Evolutionary conservation across 495 filamentous ascomycete species (phyloP).

Genomic region (Sporormia fimetaria): DNA sequence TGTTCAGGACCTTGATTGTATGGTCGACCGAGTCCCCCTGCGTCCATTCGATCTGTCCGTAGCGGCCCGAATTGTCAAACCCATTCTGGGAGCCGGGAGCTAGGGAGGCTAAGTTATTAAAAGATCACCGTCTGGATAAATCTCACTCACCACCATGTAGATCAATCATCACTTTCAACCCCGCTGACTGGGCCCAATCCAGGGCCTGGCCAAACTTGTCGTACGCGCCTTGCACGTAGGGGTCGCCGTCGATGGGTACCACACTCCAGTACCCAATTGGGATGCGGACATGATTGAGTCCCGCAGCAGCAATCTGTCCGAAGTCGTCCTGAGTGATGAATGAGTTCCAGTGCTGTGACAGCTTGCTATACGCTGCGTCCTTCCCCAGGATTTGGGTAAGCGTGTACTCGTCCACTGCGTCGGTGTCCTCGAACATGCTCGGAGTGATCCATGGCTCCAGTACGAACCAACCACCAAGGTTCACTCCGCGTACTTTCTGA

Average conservation of each 20-base stretch:
- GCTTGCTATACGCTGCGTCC: constrained; percentile 26
- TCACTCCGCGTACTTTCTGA: constrained; percentile 39
- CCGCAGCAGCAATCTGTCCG: constrained; percentile 48
- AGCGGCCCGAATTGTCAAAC: constrained; percentile 34
- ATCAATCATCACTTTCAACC: constrained; percentile 59
- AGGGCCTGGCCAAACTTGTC: constrained; percentile 54
- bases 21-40: constrained; percentile 31
- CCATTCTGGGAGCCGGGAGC: constrained; percentile 35
- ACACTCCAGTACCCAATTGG: constrained; percentile 73
- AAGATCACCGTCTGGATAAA: background rate
- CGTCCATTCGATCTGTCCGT: constrained; percentile 31
- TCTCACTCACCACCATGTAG: constrained; percentile 51
- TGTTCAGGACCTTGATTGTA: constrained; percentile 31
- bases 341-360: constrained; percentile 33
- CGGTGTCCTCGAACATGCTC: constrained; percentile 35
- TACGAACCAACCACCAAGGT: constrained; percentile 42
- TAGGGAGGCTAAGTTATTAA: constrained; percentile 2
- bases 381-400: constrained; percentile 29
- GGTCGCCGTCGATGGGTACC: constrained; percentile 46
- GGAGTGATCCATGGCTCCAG: constrained; percentile 42
- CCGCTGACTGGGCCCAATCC: constrained; percentile 51
- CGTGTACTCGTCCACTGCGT: constrained; percentile 33
- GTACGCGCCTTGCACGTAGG: constrained; percentile 64
- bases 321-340: constrained; percentile 63
- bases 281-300: constrained; percentile 68